Evolutionary conservation across 1,284 basidiomycete species (phyloP).

Genomic region (Sanghuangporus baumii): DNA sequence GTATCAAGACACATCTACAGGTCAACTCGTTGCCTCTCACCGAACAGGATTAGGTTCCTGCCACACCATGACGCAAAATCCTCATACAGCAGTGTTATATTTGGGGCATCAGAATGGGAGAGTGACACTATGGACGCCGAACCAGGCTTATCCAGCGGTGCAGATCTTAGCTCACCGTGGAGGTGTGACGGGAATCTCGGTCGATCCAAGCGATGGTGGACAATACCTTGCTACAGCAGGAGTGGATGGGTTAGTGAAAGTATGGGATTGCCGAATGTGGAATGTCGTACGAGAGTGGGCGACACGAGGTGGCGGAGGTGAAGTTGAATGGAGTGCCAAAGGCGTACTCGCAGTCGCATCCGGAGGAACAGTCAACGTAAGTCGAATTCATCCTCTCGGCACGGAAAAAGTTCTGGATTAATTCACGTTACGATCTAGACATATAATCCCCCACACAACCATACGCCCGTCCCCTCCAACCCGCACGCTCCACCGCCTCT

Average conservation of each 20-base stretch:
- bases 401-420: neutral
- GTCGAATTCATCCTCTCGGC: constrained; percentile 20
- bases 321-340: constrained; percentile 75
- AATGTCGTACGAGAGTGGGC: constrained; percentile 82
- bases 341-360: constrained; percentile 81
- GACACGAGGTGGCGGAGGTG: constrained; percentile 43
- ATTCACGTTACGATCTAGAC: constrained; percentile 35
- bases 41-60: constrained; percentile 89
- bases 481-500: constrained; percentile 56
- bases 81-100: constrained; percentile 88
- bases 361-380: constrained; percentile 79
- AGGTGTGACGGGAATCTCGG: constrained; percentile 75
- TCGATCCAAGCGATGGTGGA: constrained; percentile 82
- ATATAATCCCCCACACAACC: constrained; percentile 64
- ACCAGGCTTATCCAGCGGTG: constrained; percentile 86
- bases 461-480: constrained; percentile 43
- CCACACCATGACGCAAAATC: constrained; percentile 86
- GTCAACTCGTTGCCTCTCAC: constrained; percentile 82
- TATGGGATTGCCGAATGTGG: constrained; percentile 97
- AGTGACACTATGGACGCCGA: constrained; percentile 95
- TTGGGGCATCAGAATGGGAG: constrained; percentile 91
- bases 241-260: constrained; percentile 84
- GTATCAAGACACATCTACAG: constrained; percentile 97
- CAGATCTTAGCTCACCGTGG: constrained; percentile 90
- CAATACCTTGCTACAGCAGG: constrained; percentile 90